These are phyloP conservation scores for Letharia lupina DNA, from an alignment of 495 filamentous ascomycete genomes.

Conservation along the genomic window DNA sequence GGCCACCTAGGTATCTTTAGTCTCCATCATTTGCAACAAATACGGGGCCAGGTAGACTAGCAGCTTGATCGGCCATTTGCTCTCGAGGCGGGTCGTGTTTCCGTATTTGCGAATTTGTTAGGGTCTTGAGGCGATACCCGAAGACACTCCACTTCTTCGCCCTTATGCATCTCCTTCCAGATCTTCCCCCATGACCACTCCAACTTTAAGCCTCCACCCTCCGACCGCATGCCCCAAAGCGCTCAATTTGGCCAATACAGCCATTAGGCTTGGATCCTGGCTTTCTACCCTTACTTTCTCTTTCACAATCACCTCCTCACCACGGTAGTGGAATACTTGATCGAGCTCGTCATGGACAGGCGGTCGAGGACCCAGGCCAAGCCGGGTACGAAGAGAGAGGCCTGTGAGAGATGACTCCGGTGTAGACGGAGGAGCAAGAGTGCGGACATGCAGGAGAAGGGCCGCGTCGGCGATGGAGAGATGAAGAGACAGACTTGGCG, in stretches of 20 bases:
- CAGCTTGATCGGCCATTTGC: neutral
- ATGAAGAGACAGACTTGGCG: conserved; percentile 60
- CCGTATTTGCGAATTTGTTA: neutral
- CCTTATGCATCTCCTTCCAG: conserved; percentile 13
- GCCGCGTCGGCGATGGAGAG: conserved; percentile 69
- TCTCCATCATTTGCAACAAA: neutral
- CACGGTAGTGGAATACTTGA: conserved; percentile 57
- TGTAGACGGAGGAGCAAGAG: conserved; percentile 59
- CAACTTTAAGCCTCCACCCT: conserved; percentile 61
- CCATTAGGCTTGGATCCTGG: conserved; percentile 81
- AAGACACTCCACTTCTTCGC: neutral
- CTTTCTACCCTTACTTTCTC: conserved; percentile 89
- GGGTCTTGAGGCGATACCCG: neutral
- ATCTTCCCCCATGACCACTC: conserved; percentile 67
- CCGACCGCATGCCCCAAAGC: conserved; percentile 67
- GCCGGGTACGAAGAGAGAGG: conserved; percentile 49
- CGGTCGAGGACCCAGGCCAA: conserved; percentile 41
- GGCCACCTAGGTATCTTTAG: neutral
- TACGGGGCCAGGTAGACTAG: neutral
- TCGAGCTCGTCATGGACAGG: conserved; percentile 77
- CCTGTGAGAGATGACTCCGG: conserved; percentile 45
- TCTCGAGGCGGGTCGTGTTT: neutral
- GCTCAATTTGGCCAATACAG: conserved; percentile 77
- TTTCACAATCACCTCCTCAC: conserved; percentile 68
- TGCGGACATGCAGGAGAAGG: conserved; percentile 69